These are phyloP conservation scores for Candida silvicultrix DNA, from an alignment of 805 yeast species.

Conservation along the genomic window DNA sequence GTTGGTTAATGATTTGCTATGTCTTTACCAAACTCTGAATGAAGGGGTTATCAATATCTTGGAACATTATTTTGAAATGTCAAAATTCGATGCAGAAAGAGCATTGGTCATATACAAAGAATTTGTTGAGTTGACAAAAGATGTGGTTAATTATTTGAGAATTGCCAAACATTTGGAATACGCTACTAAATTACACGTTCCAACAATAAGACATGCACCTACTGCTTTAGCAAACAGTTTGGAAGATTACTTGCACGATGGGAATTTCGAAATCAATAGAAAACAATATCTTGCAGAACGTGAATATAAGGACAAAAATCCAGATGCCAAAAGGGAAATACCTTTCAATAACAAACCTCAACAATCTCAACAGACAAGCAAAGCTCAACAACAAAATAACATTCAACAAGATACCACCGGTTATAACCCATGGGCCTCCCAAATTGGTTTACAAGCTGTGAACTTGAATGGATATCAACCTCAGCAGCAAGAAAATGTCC, in stretches of 20 bases:
- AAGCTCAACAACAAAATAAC: not conserved
- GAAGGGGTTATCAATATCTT: conserved; percentile 93
- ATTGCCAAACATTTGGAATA: conserved; percentile 85
- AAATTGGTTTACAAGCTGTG: conserved; percentile 22
- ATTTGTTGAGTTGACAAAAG: conserved; percentile 80
- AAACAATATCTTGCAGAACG: conserved; percentile 71
- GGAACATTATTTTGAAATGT: conserved; percentile 93
- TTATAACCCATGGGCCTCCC: conserved; percentile 21
- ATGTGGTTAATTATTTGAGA: conserved; percentile 81
- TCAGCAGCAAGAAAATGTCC: conserved; percentile 14
- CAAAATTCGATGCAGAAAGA: conserved; percentile 77
- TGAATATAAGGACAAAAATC: conserved; percentile 32
- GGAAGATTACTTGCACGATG: conserved; percentile 85
- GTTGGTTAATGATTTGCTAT: conserved; percentile 82
- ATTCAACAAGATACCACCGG: not conserved
- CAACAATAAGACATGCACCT: conserved; percentile 96
- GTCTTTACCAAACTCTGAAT: conserved; percentile 82
- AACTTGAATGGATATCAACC: conserved; percentile 17
- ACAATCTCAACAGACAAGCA: not conserved
- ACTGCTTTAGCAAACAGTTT: conserved; percentile 83
- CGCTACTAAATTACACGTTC: conserved; percentile 85
- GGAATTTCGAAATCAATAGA: conserved; percentile 75
- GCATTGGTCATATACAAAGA: conserved; percentile 78
- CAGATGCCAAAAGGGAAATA: conserved; percentile 14
- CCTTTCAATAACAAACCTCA: conserved; percentile 15